These are phyloP conservation scores for Magnusiomyces paraingens DNA, from an alignment of 1,139 yeast genomes.

Conservation along the genomic window DNA sequence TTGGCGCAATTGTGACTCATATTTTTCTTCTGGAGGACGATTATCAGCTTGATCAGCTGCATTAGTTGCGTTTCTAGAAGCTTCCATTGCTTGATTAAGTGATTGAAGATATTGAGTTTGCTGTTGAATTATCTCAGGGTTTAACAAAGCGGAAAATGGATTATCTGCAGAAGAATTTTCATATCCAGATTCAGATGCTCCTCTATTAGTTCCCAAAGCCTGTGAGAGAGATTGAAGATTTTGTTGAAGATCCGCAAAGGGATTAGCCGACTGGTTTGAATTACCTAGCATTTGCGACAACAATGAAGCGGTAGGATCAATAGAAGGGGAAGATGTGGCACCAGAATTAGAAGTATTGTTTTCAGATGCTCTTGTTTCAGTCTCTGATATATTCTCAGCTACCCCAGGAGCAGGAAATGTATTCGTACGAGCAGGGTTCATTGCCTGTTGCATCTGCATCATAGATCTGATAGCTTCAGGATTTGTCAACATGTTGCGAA, in stretches of 20 bases:
- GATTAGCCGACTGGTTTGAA: slow-evolving; percentile 23
- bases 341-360: slow-evolving; percentile 17
- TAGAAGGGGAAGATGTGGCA: slow-evolving; percentile 17
- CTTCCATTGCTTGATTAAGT: too few relatives aligned
- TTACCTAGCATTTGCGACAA: slow-evolving; percentile 16
- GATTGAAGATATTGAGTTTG: too few relatives aligned
- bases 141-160: slow-evolving; percentile 23
- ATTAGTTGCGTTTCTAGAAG: too few relatives aligned
- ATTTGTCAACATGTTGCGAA: slow-evolving; percentile 65
- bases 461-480: slow-evolving; percentile 58
- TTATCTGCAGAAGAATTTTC: slow-evolving; percentile 20
- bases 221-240: too few relatives aligned
- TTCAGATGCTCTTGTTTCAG: slow-evolving; percentile 16
- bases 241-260: slow-evolving; percentile 22
- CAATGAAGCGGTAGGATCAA: slow-evolving; percentile 15
- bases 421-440: slow-evolving; percentile 15
- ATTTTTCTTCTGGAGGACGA: slow-evolving; percentile 94
- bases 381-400: slow-evolving; percentile 20
- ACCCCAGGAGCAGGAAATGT: slow-evolving; percentile 52
- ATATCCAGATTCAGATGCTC: slow-evolving; percentile 17
- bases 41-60: slow-evolving; percentile 47
- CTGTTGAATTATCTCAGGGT: slow-evolving; percentile 5
- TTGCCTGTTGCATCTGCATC: slow-evolving; percentile 54
- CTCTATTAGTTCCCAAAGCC: background rate
- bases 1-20: slow-evolving; percentile 83